Percentiles rank a stretch among this genome's conserved stretches.
These are phyloP conservation scores for Exophiala lecanii-corni DNA, from an alignment of 2,329 filamentous ascomycete species.

Conservation along the genomic window DNA sequence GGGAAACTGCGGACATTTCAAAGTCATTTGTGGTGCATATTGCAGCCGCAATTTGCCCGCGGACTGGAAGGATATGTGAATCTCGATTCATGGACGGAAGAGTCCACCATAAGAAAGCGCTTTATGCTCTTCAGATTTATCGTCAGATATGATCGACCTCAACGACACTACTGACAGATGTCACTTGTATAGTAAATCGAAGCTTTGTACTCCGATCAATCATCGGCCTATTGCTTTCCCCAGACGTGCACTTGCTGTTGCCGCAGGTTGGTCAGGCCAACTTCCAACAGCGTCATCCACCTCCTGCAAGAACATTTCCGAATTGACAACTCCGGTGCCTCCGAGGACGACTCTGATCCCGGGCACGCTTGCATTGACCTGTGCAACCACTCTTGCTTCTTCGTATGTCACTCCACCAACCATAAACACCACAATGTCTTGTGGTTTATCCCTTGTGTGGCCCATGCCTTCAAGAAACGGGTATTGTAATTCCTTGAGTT, in stretches of 20 bases:
- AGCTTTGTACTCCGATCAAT: too few species aligned
- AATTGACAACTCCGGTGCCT: conserved; percentile 84
- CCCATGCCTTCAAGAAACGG: conserved; percentile 89
- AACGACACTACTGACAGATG: too few species aligned
- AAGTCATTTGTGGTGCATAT: too few species aligned
- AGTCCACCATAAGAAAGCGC: too few species aligned
- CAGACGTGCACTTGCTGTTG: conserved; percentile 59
- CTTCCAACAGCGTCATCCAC: conserved; percentile 80
- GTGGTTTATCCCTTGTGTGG: conserved; percentile 86
- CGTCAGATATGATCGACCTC: too few species aligned
- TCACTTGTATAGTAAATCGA: too few species aligned
- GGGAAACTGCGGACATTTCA: too few species aligned
- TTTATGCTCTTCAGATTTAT: too few species aligned
- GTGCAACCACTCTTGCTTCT: conserved; percentile 92
- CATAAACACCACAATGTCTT: conserved; percentile 94
- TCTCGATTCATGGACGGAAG: too few species aligned
- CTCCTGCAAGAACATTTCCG: conserved; percentile 80
- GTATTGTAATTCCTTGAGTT: conserved; percentile 78
- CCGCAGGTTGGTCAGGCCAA: conserved; percentile 69
- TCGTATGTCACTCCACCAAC: conserved; percentile 92
- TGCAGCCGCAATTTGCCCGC: too few species aligned
- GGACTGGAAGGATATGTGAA: too few species aligned
- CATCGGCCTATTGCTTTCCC: conserved; percentile 39
- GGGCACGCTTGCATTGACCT: conserved; percentile 84
- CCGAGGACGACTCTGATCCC: conserved; percentile 86